These are phyloP conservation scores for Carex arenaria DNA, from an alignment of 202 grass and related monocot species.

Conservation along the genomic window DNA sequence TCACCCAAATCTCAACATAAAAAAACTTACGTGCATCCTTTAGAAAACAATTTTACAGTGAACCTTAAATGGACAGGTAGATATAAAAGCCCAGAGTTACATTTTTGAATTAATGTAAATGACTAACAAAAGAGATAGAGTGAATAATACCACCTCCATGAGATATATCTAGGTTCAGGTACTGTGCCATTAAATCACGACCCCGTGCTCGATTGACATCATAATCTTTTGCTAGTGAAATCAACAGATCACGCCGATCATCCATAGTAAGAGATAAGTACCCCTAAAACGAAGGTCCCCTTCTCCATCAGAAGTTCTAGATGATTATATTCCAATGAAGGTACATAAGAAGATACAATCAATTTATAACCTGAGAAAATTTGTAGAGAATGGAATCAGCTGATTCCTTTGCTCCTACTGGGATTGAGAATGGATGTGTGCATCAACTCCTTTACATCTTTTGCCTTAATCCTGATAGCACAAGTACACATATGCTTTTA, in stretches of 20 bases:
- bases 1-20: no score
- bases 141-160: conserved; percentile 7
- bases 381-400: conserved; percentile 36
- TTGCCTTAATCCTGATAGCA: conserved; percentile 22
- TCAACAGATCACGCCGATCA: conserved; percentile 56
- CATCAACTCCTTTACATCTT: conserved; percentile 61
- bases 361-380: conserved; percentile 35
- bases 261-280: conserved; percentile 49
- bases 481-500: background rate
- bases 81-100: background rate
- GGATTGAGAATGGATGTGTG: conserved; percentile 43
- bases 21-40: no score
- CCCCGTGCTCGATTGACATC: conserved; percentile 70
- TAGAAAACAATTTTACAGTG: no score
- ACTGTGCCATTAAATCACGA: conserved; percentile 70
- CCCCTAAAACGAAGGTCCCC: conserved; percentile 21
- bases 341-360: background rate
- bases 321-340: background rate
- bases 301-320: background rate
- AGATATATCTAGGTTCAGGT: conserved; percentile 43
- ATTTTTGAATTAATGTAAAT: no score
- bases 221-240: conserved; percentile 68
- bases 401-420: conserved; percentile 30
- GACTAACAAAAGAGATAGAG: background rate
- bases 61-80: no score